These are phyloP conservation scores for Lepraria neglecta DNA, from an alignment of 495 filamentous ascomycete species.

Conservation along the genomic window DNA sequence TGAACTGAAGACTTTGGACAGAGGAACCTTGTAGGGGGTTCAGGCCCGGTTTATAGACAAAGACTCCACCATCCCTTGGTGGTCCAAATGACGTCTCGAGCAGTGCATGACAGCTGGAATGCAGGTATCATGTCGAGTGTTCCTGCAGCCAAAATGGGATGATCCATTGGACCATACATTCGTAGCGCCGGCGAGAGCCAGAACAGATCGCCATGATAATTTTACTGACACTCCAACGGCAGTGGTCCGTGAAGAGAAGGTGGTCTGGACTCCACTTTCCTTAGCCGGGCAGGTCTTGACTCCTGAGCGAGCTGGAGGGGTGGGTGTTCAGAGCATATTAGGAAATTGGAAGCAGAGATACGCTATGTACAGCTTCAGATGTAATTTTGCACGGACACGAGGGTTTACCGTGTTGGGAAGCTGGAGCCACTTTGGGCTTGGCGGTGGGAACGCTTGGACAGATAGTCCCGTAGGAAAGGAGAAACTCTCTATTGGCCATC, in stretches of 20 bases:
- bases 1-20: not conserved
- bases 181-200: not conserved
- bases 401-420: slow-evolving; percentile 15
- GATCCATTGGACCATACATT: not conserved
- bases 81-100: not conserved
- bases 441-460: not conserved
- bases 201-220: not conserved
- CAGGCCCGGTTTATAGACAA: slow-evolving; percentile 14
- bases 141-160: slow-evolving; percentile 12
- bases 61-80: not conserved
- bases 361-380: not conserved
- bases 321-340: not conserved
- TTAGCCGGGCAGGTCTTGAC: slow-evolving; percentile 5
- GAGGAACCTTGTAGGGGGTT: not conserved
- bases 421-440: not conserved
- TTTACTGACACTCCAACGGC: slow-evolving; percentile 1
- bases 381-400: not conserved
- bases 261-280: slow-evolving; percentile 1
- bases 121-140: not conserved
- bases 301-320: slow-evolving; percentile 12
- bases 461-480: not conserved
- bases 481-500: not conserved
- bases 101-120: slow-evolving; percentile 6
- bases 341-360: not conserved
- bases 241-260: slow-evolving; percentile 18